phyloP scores from a whole-genome alignment of 768 basidiomycete genomes.

The Flagelloscypha sp. region DNA sequence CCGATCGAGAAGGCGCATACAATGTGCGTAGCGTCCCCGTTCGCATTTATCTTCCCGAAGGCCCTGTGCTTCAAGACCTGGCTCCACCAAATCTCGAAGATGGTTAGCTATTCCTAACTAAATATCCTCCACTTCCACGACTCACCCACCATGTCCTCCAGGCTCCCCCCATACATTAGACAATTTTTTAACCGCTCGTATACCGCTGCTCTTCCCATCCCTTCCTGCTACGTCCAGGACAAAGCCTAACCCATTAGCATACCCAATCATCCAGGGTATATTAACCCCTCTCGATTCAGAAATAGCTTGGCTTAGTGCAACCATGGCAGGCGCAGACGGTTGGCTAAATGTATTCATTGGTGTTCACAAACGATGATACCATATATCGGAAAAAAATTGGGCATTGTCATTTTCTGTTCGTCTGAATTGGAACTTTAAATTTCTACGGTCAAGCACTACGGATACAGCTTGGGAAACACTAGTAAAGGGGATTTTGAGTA shows the following conservation, averaged over 20 bases:
- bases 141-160: slow-evolving; percentile 20
- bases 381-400: no score
- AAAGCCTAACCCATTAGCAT: slow-evolving; percentile 48
- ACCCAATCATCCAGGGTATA: slow-evolving; percentile 80
- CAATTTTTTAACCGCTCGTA: slow-evolving; percentile 56
- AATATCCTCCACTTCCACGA: slow-evolving; percentile 3
- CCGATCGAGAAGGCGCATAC: slow-evolving; percentile 79
- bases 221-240: slow-evolving; percentile 32
- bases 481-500: no score
- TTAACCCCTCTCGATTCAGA: slow-evolving; percentile 77
- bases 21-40: slow-evolving; percentile 83
- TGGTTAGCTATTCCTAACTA: slow-evolving; percentile 55
- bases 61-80: slow-evolving; percentile 86
- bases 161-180: slow-evolving; percentile 67
- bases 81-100: slow-evolving; percentile 73
- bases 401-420: no score
- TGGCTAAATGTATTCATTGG: slow-evolving; percentile 90
- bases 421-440: no score
- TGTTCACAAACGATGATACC: slow-evolving; percentile 24
- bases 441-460: no score
- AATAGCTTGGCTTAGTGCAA: slow-evolving; percentile 90
- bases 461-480: no score
- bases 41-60: slow-evolving; percentile 82
- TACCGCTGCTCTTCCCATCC: slow-evolving; percentile 73
- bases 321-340: slow-evolving; percentile 88